Conservation (phyloP, 225 moss, liverwort and hornwort species). For the Polytrichum formosum region DNA sequence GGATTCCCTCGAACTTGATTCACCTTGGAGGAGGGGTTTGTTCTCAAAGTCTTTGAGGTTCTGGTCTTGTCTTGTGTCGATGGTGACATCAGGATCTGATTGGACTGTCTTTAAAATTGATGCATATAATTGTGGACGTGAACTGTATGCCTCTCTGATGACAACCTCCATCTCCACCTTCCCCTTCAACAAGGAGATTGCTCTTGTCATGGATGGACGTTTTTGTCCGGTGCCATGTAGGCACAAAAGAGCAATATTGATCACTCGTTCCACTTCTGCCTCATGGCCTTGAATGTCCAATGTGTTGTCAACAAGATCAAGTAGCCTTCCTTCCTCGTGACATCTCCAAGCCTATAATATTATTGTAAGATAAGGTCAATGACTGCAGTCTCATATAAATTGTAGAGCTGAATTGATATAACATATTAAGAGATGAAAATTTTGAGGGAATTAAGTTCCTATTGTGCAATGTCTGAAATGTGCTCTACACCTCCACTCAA, state of each 20-base stretch:
- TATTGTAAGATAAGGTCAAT: not conserved
- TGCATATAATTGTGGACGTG: not conserved
- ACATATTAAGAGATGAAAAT: too few species aligned
- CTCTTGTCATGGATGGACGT: constrained; percentile 5
- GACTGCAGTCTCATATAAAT: not conserved
- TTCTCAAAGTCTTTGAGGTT: too few species aligned
- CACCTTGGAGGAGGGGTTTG: too few species aligned
- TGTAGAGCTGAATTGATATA: too few species aligned
- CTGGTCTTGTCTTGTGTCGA: not conserved
- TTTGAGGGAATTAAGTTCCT: too few species aligned
- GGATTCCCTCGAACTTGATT: too few species aligned
- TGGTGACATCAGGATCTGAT: not conserved
- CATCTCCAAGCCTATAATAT: constrained; percentile 4
- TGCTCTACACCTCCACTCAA: not conserved
- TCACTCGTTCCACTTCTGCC: not conserved
- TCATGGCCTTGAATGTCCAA: not conserved
- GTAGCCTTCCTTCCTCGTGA: not conserved
- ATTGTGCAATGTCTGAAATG: not conserved
- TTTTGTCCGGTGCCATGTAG: not conserved
- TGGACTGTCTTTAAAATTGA: too few species aligned
- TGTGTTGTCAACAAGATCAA: not conserved
- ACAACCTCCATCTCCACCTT: constrained; percentile 6
- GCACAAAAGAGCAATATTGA: not conserved
- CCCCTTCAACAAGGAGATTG: not conserved
- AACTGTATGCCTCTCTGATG: not conserved